Base-by-base conservation (phyloP, 1,284 basidiomycete genomes). In the Phylloboletellus chloephorus region DNA sequence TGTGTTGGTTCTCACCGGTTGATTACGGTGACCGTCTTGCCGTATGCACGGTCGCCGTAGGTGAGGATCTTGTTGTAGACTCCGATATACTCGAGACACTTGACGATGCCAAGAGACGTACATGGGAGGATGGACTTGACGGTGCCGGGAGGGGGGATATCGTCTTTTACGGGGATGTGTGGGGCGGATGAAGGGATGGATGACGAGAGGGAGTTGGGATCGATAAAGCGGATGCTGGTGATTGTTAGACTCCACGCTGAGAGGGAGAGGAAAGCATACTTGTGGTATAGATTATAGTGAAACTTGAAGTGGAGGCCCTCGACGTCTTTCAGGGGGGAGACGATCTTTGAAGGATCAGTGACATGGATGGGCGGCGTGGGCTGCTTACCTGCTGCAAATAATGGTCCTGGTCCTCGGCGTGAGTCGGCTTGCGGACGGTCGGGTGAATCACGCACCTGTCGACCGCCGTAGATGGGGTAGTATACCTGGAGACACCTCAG, bases 281-380 rank as follows among this genome's bases (percentile, higher is more conserved):
- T 96, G 75, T 97, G 93, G 65, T 97, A 97, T 40, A 97, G 71
- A 63, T 96, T 96, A 67, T 94, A 97, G 54, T 95, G 87, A 64
- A 93, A 95, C 64, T 92, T 92, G 71, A 92, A 91, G 67, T 98
- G 82, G 37, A 98, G 74, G 3, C 95, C 95, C 67, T 98, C 95
- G 39, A 98, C 95, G 53, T 98, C 95, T 67, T 98, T 98, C 52
- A 88, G 76, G 1, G 95, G 93, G 2, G 91, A 93, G 10, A 98
- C 89, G 41, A 95, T 79, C 82, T 94, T 65, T 22, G 16, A 2
- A 22, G 7, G 8, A n/a, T n/a, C n/a, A n/a, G n/a, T n/a, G n/a
- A n/a, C n/a, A n/a, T n/a, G n/a, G n/a, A n/a, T n/a, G n/a, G n/a
- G n/a, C n/a, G n/a, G n/a, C n/a, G n/a, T n/a, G n/a, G n/a, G n/a